These are phyloP conservation scores for Massariosphaeria phaeospora DNA, from an alignment of 495 filamentous ascomycete species.

Conservation along the genomic window DNA sequence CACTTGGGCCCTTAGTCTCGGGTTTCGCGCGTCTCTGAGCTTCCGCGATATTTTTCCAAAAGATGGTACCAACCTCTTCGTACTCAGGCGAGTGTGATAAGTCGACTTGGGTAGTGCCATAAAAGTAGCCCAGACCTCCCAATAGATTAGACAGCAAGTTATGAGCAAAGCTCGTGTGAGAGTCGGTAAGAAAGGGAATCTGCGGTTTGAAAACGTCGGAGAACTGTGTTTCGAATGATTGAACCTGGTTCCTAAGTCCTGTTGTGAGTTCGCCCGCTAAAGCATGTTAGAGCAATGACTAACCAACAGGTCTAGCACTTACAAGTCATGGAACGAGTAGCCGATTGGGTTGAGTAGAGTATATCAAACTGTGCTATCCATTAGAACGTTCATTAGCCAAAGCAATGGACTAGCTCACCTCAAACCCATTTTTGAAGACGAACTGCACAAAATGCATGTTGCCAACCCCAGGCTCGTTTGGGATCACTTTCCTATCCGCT, in stretches of 20 bases:
- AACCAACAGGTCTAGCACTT: slow-evolving; percentile 52
- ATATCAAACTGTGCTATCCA: slow-evolving; percentile 66
- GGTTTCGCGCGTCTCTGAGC: slow-evolving; percentile 63
- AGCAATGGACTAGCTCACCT: neutral
- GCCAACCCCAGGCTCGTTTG: slow-evolving; percentile 60
- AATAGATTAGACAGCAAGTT: slow-evolving; percentile 90
- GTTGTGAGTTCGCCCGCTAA: slow-evolving; percentile 30
- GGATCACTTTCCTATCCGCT: neutral
- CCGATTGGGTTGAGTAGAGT: slow-evolving; percentile 76
- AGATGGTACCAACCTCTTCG: slow-evolving; percentile 89
- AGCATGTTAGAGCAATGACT: slow-evolving; percentile 67
- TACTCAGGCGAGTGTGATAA: slow-evolving; percentile 84
- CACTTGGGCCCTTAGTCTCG: slow-evolving; percentile 69
- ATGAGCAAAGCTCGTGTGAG: slow-evolving; percentile 73
- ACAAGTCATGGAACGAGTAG: slow-evolving; percentile 54
- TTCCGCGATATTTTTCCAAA: slow-evolving; percentile 89
- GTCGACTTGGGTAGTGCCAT: slow-evolving; percentile 78
- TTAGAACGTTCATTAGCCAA: neutral
- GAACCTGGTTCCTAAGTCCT: neutral
- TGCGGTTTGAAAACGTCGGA: slow-evolving; percentile 44
- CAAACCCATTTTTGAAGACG: slow-evolving; percentile 81
- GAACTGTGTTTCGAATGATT: slow-evolving; percentile 5
- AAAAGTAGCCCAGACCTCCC: slow-evolving; percentile 92
- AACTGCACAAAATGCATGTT: slow-evolving; percentile 91
- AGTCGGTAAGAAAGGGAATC: slow-evolving; percentile 64